Percentiles rank a stretch among this genome's conserved stretches.
Evolutionary conservation across 805 yeast species (phyloP).

Genomic region (Barnettozyma botsteinii): DNA sequence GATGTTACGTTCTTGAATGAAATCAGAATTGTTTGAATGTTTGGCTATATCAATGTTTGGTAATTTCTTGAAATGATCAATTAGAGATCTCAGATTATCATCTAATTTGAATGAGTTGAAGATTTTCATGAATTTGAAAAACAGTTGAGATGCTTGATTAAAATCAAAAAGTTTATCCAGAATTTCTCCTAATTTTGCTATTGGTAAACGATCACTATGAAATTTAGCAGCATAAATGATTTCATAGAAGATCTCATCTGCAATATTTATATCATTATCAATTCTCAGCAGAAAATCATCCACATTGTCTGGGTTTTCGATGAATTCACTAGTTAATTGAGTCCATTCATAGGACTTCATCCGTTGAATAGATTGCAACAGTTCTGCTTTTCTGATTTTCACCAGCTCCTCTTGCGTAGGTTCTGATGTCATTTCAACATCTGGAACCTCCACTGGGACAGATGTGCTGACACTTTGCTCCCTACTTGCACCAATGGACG

Average conservation of each 20-base stretch:
- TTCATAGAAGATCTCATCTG: constrained; percentile 19
- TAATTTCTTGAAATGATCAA: constrained; percentile 25
- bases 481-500: not conserved
- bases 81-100: constrained; percentile 20
- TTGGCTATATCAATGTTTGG: constrained; percentile 15
- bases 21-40: constrained; percentile 26
- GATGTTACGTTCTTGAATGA: constrained; percentile 31
- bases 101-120: constrained; percentile 26
- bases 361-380: not conserved
- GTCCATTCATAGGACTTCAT: constrained; percentile 3
- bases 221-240: constrained; percentile 17
- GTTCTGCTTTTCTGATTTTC: not conserved
- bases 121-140: constrained; percentile 27
- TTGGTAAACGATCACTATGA: constrained; percentile 13
- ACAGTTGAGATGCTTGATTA: constrained; percentile 9
- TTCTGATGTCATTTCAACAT: constrained; percentile 9
- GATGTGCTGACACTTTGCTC: not conserved
- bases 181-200: constrained; percentile 5
- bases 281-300: constrained; percentile 3
- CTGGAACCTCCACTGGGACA: not conserved
- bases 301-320: not conserved
- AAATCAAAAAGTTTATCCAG: constrained; percentile 16
- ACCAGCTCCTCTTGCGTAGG: not conserved
- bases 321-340: constrained; percentile 9
- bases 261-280: not conserved